Evolutionary conservation across 75 land plant species (phyloP).

Genomic region (Ceratopteris richardii): DNA sequence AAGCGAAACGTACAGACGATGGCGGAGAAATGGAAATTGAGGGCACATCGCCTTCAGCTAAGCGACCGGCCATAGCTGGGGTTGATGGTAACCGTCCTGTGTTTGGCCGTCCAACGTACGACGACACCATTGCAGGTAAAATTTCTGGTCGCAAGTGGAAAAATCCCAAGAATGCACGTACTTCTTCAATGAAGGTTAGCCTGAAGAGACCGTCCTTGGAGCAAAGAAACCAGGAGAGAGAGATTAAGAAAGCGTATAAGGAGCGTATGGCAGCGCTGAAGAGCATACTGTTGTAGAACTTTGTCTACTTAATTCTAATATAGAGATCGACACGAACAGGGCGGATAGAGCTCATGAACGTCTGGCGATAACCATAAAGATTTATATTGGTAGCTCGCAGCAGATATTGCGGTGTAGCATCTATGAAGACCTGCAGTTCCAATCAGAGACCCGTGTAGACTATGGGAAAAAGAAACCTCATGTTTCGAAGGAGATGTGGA

Average conservation of each 20-base stretch:
- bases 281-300: too few relatives aligned
- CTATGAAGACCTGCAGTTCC: too few relatives aligned
- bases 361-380: too few relatives aligned
- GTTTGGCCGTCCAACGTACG: slow-evolving; percentile 68
- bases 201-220: slow-evolving; percentile 38
- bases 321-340: too few relatives aligned
- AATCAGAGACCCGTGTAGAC: too few relatives aligned
- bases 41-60: slow-evolving; percentile 31
- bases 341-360: too few relatives aligned
- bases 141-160: slow-evolving; percentile 89
- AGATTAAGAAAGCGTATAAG: slow-evolving; percentile 62
- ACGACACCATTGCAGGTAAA: slow-evolving; percentile 68
- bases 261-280: slow-evolving; percentile 73
- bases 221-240: slow-evolving; percentile 49
- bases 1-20: slow-evolving; percentile 43
- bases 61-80: slow-evolving; percentile 40
- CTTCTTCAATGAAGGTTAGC: slow-evolving; percentile 48
- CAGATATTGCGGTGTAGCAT: too few relatives aligned
- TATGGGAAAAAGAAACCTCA: too few relatives aligned
- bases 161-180: slow-evolving; percentile 36
- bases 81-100: slow-evolving; percentile 52
- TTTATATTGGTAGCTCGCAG: too few relatives aligned
- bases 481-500: too few relatives aligned
- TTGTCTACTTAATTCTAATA: too few relatives aligned
- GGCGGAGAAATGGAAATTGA: slow-evolving; percentile 53